phyloP scores from a whole-genome alignment of 495 filamentous ascomycete genomes.

The Penicillium bovifimosum region DNA sequence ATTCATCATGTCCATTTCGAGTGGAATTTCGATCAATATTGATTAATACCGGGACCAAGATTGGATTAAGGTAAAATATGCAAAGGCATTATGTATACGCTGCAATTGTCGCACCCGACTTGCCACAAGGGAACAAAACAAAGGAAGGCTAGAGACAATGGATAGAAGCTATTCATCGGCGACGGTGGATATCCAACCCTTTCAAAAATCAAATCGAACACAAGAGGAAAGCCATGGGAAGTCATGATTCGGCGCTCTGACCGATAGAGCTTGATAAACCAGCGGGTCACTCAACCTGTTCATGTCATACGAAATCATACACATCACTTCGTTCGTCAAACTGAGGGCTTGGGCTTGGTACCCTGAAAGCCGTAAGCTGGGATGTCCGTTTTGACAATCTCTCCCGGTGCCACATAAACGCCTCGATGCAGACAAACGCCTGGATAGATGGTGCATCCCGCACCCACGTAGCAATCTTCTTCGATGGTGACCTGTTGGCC shows the following conservation, averaged over 20 bases:
- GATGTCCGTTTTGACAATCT: conserved; percentile 43
- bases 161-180: neutral
- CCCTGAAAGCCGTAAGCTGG: conserved; percentile 43
- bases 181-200: conserved; percentile 2
- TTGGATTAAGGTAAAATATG: neutral
- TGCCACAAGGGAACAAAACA: neutral
- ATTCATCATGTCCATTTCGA: neutral
- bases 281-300: neutral
- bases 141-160: neutral
- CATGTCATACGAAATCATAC: conserved; percentile 3
- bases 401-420: conserved; percentile 42
- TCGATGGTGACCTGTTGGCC: conserved; percentile 74
- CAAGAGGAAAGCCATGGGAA: neutral
- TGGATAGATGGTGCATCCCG: conserved; percentile 73
- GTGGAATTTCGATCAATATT: no score
- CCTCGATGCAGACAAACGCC: conserved; percentile 43
- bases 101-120: neutral
- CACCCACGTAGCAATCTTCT: conserved; percentile 86
- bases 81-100: neutral
- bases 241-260: neutral
- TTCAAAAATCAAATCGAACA: conserved; percentile 1
- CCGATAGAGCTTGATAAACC: neutral
- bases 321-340: conserved; percentile 31
- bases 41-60: neutral
- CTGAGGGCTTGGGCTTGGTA: conserved; percentile 41